Percentiles rank a stretch among this genome's conserved stretches.
These are phyloP conservation scores for Priceomyces melissophilus DNA, from an alignment of 805 yeast genomes.

Conservation along the genomic window DNA sequence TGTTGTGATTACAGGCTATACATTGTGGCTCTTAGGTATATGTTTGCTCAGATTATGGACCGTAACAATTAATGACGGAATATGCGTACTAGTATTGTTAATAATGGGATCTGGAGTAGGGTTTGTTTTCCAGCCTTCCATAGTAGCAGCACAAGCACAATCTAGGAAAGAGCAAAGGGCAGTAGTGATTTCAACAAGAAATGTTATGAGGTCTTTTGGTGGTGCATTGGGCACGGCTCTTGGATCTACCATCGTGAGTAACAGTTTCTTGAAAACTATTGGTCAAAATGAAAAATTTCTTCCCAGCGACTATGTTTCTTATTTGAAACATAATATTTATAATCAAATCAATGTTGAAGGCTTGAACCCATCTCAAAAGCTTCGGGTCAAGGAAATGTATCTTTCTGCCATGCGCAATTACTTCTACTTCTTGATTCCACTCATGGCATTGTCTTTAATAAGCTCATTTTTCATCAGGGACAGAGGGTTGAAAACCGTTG, in stretches of 20 bases:
- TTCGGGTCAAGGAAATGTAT: slow-evolving; percentile 20
- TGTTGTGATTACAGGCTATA: slow-evolving; percentile 30
- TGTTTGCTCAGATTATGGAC: slow-evolving; percentile 23
- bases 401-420: slow-evolving; percentile 25
- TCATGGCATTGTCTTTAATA: slow-evolving; percentile 30
- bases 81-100: slow-evolving; percentile 7
- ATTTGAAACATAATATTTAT: slow-evolving; percentile 17
- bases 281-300: not conserved
- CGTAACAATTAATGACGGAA: slow-evolving; percentile 15
- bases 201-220: slow-evolving; percentile 32
- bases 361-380: slow-evolving; percentile 18
- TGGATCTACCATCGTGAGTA: slow-evolving; percentile 36
- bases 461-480: slow-evolving; percentile 33
- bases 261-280: slow-evolving; percentile 26
- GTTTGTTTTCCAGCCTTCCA: slow-evolving; percentile 51
- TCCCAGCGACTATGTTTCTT: slow-evolving; percentile 9
- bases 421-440: slow-evolving; percentile 33
- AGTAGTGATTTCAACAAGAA: slow-evolving; percentile 31
- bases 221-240: slow-evolving; percentile 52
- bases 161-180: slow-evolving; percentile 31
- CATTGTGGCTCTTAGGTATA: slow-evolving; percentile 21
- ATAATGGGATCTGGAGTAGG: slow-evolving; percentile 41
- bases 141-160: slow-evolving; percentile 48
- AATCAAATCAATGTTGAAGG: slow-evolving; percentile 20
- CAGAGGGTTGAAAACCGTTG: slow-evolving; percentile 35